Base-by-base conservation (phyloP, 768 basidiomycete species). In the Tephrocybe rancida region DNA sequence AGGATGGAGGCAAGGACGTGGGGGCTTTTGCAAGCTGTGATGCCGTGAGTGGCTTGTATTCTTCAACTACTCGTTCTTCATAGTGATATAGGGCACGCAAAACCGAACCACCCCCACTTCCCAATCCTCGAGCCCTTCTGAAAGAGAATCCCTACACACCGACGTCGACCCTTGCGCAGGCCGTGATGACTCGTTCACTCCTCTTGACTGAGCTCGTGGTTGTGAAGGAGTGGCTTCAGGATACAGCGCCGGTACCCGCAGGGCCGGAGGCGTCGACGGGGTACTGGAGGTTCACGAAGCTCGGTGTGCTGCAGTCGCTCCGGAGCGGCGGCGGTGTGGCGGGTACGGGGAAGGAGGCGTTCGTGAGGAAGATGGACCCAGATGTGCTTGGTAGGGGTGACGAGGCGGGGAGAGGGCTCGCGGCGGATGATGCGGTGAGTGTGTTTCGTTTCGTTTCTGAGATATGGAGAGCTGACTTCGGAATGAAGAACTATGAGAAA, bases 181-280 rank as follows among this genome's bases (percentile, higher is more conserved):
- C 84, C 2, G 82, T 91, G 46, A 80, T 95, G 76, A 70, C 80
- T 44, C 70, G 82, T 3, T 90, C 86, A 0, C 83, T 82, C 0
- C 75, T 87, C 2, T 83, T 93, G 30, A 70, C 81, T 0, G 92
- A 92, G 55, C 88, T 93, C 50, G 76, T 90, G 42, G 84, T 89
- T 39, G 85, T 93, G 7, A 83, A 89, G n/a, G 90, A 93, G 67
- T 95, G 92, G 92, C 76, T 93, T 1, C 89, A 92, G 56, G 88
- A 91, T 37, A 87, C 82, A 0, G 88, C 90, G 0, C 81, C 84
- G 0, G 5, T 52, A 75, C n/a, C 80, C 82, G 0, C 68, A 74
- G 26, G 79, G 38, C 86, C 87, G 1, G 92, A 90, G 61, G 86
- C 87, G 19, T 87, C 85, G 5, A 87, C 84, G 0, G 91, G 89